These are phyloP conservation scores for Candida khao-thaluensis DNA, from an alignment of 805 yeast species.

Conservation along the genomic window DNA sequence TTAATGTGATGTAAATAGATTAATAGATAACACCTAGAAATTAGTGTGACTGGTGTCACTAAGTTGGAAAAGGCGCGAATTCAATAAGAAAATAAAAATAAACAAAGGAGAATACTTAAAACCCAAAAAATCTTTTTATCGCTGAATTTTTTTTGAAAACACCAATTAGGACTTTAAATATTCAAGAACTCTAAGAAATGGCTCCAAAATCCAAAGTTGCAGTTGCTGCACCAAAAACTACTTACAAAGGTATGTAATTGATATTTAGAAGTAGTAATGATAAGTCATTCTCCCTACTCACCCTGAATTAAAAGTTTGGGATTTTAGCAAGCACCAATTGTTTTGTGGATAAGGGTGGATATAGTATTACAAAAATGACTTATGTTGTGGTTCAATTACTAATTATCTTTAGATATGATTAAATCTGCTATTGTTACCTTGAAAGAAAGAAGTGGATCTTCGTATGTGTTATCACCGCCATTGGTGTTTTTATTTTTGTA, in stretches of 20 bases:
- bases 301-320: too few relatives aligned
- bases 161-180: conserved; percentile 9
- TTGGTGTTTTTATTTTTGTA: too few relatives aligned
- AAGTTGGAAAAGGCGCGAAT: conserved; percentile 17
- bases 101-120: conserved; percentile 12
- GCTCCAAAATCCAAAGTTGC: conserved; percentile 33
- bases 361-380: too few relatives aligned
- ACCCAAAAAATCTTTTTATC: conserved; percentile 4
- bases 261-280: background rate
- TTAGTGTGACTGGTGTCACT: too few relatives aligned
- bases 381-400: too few relatives aligned
- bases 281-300: conserved; percentile 1
- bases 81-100: conserved; percentile 11
- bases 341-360: too few relatives aligned
- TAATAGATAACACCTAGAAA: conserved; percentile 1
- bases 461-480: conserved; percentile 39
- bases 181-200: conserved; percentile 22
- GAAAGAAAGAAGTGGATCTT: conserved; percentile 78
- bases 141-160: background rate
- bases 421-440: conserved; percentile 66
- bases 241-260: conserved; percentile 46
- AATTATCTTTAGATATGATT: conserved; percentile 49
- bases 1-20: conserved; percentile 2
- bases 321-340: too few relatives aligned
- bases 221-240: conserved; percentile 28